phyloP scores from a whole-genome alignment of 306 rosid genomes.

The cucumber (Cucumis sativus) region DNA sequence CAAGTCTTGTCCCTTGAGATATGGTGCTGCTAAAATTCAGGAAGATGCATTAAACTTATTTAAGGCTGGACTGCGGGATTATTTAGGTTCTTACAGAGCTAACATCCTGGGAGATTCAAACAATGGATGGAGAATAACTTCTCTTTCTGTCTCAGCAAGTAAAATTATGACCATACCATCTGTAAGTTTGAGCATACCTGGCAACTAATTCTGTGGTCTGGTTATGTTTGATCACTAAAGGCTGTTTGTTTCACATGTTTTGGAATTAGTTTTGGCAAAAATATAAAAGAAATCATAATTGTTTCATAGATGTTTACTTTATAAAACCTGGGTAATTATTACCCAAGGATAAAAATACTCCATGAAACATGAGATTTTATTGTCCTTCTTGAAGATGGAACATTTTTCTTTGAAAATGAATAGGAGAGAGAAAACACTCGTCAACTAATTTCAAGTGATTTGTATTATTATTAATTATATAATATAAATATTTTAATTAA shows the following conservation, averaged over 20 bases:
- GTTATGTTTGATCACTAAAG: not conserved
- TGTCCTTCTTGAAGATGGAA: no score
- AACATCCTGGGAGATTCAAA: constrained; percentile 38
- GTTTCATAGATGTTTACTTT: no score
- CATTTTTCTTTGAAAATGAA: no score
- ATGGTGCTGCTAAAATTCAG: constrained; percentile 79
- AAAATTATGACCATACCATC: constrained; percentile 77
- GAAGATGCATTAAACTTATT: constrained; percentile 81
- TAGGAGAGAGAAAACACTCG: no score
- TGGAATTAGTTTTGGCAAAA: no score
- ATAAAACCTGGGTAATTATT: no score
- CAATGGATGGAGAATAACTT: constrained; percentile 60
- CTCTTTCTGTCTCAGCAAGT: constrained; percentile 78
- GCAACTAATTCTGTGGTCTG: constrained; percentile 7
- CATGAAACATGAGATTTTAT: no score
- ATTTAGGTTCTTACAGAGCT: constrained; percentile 27
- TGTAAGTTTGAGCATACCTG: constrained; percentile 40
- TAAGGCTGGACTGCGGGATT: constrained; percentile 77
- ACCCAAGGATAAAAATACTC: no score
- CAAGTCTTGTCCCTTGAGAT: constrained; percentile 82
- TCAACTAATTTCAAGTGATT: no score
- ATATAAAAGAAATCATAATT: no score
- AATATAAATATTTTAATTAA: no score
- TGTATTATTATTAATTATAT: no score
- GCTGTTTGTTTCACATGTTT: not conserved